Percentiles rank a stretch among this genome's conserved stretches.
These are phyloP conservation scores for Coemansia asiatica DNA, from an alignment of 192 early-diverging fungal species.

Conservation along the genomic window DNA sequence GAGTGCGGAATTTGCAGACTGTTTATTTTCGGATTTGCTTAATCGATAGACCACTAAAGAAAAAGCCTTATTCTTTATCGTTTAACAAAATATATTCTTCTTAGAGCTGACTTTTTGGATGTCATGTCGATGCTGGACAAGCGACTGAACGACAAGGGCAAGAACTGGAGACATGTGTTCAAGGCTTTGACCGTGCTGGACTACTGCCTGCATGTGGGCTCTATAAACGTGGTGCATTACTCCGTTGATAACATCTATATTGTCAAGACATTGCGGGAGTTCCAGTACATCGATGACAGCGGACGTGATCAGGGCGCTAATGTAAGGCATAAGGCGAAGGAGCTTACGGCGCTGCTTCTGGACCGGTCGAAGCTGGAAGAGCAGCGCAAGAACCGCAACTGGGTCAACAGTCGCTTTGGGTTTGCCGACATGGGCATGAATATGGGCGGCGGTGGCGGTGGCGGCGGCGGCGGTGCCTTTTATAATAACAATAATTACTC, in stretches of 20 bases:
- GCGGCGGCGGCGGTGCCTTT: constrained; percentile 10
- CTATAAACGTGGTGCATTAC: constrained; percentile 84
- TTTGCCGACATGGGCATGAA: constrained; percentile 40
- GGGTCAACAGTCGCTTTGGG: constrained; percentile 67
- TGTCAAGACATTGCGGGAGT: constrained; percentile 96
- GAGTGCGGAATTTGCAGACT: no score
- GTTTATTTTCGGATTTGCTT: no score
- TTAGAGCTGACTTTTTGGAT: constrained; percentile 83
- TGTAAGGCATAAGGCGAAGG: constrained; percentile 92
- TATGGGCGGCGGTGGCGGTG: constrained; percentile 10
- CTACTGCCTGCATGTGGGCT: constrained; percentile 81
- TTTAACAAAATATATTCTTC: background rate
- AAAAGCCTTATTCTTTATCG: no score
- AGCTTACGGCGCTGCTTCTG: constrained; percentile 75
- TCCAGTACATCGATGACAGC: constrained; percentile 91
- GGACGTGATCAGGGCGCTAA: constrained; percentile 90
- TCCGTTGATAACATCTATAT: constrained; percentile 86
- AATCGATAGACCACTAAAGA: no score
- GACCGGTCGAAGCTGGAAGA: constrained; percentile 78
- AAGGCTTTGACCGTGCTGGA: constrained; percentile 88
- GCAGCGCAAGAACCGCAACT: constrained; percentile 66
- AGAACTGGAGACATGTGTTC: constrained; percentile 98
- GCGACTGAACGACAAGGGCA: constrained; percentile 94
- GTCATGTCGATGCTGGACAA: constrained; percentile 99
- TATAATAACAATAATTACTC: constrained; percentile 28